Percentiles rank a stretch among this genome's conserved stretches.
Conservation (phyloP, 805 yeast species). For the Kregervanrija delftensis region DNA sequence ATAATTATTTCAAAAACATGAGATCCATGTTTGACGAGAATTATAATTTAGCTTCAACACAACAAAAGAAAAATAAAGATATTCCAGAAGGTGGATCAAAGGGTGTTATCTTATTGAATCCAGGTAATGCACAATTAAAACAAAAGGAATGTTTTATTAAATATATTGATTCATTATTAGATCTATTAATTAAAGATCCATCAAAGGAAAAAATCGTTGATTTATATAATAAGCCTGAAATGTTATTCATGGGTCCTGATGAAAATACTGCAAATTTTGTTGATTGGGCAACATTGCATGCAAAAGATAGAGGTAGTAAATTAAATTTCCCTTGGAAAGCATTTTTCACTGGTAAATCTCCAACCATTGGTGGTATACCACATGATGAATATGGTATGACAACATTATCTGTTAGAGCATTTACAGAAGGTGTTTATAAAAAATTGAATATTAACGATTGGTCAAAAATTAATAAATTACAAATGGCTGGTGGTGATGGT, state of each 20-base stretch:
- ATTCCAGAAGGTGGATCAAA: slow-evolving; percentile 99
- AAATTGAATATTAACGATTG: slow-evolving; percentile 57
- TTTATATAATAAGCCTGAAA: slow-evolving; percentile 76
- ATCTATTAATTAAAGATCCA: slow-evolving; percentile 67
- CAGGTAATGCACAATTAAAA: slow-evolving; percentile 67
- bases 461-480: slow-evolving; percentile 64
- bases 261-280: slow-evolving; percentile 95
- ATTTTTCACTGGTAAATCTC: slow-evolving; percentile 93
- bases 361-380: slow-evolving; percentile 92
- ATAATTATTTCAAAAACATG: slow-evolving; percentile 78
- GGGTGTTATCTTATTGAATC: slow-evolving; percentile 82
- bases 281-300: slow-evolving; percentile 96
- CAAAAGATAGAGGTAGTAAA: slow-evolving; percentile 84
- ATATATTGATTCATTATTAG: slow-evolving; percentile 87
- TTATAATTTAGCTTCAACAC: slow-evolving; percentile 91
- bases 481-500: slow-evolving; percentile 99
- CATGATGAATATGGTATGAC: slow-evolving; percentile 99
- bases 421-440: slow-evolving; percentile 80
- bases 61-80: slow-evolving; percentile 94
- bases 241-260: slow-evolving; percentile 97
- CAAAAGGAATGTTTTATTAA: slow-evolving; percentile 85
- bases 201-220: slow-evolving; percentile 81
- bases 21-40: slow-evolving; percentile 93
- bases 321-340: slow-evolving; percentile 84
- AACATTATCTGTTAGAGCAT: slow-evolving; percentile 86